Base-by-base conservation (phyloP, 176 grass and related monocot genomes). In the Urochloa ruziziensis region DNA sequence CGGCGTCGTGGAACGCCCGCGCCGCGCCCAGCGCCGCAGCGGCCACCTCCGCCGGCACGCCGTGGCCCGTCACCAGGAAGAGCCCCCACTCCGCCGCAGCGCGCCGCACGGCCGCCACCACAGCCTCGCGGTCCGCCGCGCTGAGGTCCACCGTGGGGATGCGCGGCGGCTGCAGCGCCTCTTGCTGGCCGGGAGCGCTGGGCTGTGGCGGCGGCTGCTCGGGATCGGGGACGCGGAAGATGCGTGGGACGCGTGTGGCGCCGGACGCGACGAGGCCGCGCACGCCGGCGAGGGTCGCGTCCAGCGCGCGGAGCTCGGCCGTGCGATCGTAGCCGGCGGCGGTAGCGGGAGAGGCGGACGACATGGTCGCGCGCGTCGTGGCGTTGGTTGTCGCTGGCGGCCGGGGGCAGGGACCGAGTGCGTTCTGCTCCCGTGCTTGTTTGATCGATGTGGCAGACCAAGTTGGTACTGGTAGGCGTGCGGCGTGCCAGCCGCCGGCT, bases 231-330 rank as follows among this genome's bases (percentile, higher is more conserved):
- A 49, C n/a, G 33, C 61, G 51, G 86, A 96, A 96, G 85, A 96
- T 90, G 74, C 79, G 80, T 0, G 93, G 90, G 13, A 92, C 28
- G 9, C 21, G 65, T 19, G 79, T 47, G 44, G 18, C 48, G 44
- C 88, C 94, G 17, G 71, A 65, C 7, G 82, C 80, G 35, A 87
- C 86, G 39, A 96, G 80, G 51, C 90, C 94, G 36, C 64, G 86
- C 24, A 96, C 94, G 61, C 94, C 94, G 54, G 85, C 52, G 54
- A 84, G 33, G 3, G 91, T 96, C n/a, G 86, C 88, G 76, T 93
- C 94, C 17, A 96, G 83, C 24, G 77, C 85, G 27, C 73, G 82
- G 35, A 96, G 88, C 34, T 93, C 88, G 18, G 80, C 76, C 0
- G 29, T 2, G 57, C 94, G 86, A 28, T 96, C 88, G 61, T 91